A percentile compares a stretch with the other conserved stretches of the same genome.
Conservation (phyloP, 2,329 filamentous ascomycete genomes). For the Ilyonectria sp. region DNA sequence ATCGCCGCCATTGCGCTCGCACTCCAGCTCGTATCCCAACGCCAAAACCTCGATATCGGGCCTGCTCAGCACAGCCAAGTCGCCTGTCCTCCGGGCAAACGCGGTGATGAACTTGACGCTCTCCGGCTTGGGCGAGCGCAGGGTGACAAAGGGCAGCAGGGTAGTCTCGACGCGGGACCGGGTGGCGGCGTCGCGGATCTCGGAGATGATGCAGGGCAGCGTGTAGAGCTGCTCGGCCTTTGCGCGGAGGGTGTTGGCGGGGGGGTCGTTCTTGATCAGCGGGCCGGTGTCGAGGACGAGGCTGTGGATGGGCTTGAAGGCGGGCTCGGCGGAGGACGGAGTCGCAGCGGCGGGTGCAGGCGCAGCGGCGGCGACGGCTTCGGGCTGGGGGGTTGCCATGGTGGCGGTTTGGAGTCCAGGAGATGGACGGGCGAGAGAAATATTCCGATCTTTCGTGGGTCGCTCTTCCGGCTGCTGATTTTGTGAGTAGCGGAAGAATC, state of each 20-base stretch:
- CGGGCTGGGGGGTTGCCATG: conserved; percentile 2
- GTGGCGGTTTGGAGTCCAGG: background rate
- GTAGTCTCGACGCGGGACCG: conserved; percentile 86
- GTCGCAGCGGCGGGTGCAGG: conserved; percentile 3
- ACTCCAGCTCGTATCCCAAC: conserved; percentile 93
- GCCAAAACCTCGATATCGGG: conserved; percentile 93
- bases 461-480: too few relatives aligned
- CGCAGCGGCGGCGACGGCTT: background rate
- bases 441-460: too few relatives aligned
- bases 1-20: conserved; percentile 90
- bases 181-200: conserved; percentile 90
- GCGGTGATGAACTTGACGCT: conserved; percentile 86
- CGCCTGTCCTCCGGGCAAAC: conserved; percentile 91
- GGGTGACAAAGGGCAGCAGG: conserved; percentile 85
- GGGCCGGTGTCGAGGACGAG: conserved; percentile 93
- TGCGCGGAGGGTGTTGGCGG: conserved; percentile 84
- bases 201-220: conserved; percentile 86
- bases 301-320: conserved; percentile 80
- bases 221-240: conserved; percentile 86
- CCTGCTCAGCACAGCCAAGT: conserved; percentile 87
- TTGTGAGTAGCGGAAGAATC: background rate
- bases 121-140: conserved; percentile 80
- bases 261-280: conserved; percentile 92
- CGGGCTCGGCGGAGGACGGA: conserved; percentile 31
- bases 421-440: background rate